Evolutionary conservation across 2,329 filamentous ascomycete genomes (phyloP), one percentile per base, ranked within the genome.

Genomic region (Claviceps fusiformis): DNA sequence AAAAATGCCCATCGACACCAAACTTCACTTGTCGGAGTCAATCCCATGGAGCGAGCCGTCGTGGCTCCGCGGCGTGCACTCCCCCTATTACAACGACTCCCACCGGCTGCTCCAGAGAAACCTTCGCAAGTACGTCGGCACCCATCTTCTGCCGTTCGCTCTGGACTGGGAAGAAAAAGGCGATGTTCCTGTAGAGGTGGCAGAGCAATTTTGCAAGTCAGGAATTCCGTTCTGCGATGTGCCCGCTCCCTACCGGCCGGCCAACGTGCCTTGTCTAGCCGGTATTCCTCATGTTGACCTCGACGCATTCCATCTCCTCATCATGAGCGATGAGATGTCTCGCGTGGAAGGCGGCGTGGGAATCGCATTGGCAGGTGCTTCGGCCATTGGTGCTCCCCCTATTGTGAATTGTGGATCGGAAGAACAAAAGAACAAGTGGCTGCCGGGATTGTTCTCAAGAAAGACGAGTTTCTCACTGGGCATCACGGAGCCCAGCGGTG

Each of bases 391-490:
- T 15, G 37, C 15, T 15, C 37, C 37, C 3, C 37, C 37, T 13
- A 41, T 41, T 17, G 13, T 41, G 37, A 41, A 41, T 41, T 41
- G 4, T 7, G 37, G 37, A 7, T 17, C 37, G 11, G 37, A 41
- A 41, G 37, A 41, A 41, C 37, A 15, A 17, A 41, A 41, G 37
- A 41, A 41, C 13, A 41, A 41, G 37, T 41, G 37, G 37, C 37
- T 41, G 37, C 37, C 37, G 6, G 37, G 37, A 15, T 17, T 41
- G 13, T 41, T 41, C 47, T 73, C 67, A 8, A 80, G 81, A 59
- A 73, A 79, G 55, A 78, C 80, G 6, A 75, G 76, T 54, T 84
- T 85, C 62, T 85, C 80, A 62, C 67, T 86, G 11, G 82, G 80
- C 2, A 80, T 85, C 56, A 86, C 83, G 2, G 83, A 86, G 64